phyloP scores from a whole-genome alignment of 2,329 filamentous ascomycete species.

The Colletotrichum navitas region DNA sequence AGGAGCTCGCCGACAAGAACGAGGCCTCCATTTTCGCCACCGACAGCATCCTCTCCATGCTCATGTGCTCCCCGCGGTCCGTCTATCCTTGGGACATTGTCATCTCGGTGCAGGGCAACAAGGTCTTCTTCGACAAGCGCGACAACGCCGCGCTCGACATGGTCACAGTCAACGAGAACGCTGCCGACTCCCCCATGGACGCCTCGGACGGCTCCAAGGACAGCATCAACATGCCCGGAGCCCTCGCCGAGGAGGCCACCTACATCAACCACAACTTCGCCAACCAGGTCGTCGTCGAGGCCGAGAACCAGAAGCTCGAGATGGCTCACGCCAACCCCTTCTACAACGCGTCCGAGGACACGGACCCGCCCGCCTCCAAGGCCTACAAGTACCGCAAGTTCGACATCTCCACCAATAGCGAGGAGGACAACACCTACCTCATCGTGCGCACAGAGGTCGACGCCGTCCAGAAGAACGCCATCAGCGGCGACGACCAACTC shows the following conservation, averaged over 20 bases:
- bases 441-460: conserved; percentile 96
- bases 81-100: conserved; percentile 99
- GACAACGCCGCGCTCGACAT: conserved; percentile 95
- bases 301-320: conserved; percentile 79
- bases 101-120: conserved; percentile 91
- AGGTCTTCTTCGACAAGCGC: conserved; percentile 99
- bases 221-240: conserved; percentile 90
- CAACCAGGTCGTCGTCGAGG: conserved; percentile 93
- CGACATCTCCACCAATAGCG: conserved; percentile 93
- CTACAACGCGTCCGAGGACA: conserved; percentile 94
- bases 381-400: conserved; percentile 99
- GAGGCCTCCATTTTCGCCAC: conserved; percentile 98
- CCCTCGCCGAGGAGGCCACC: conserved; percentile 95
- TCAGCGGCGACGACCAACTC: conserved; percentile 91
- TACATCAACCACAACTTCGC: conserved; percentile 99
- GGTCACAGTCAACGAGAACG: conserved; percentile 99
- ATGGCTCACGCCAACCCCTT: conserved; percentile 95
- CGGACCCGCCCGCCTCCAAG: conserved; percentile 93
- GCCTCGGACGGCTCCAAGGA: conserved; percentile 94
- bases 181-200: conserved; percentile 92
- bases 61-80: conserved; percentile 97
- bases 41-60: conserved; percentile 97
- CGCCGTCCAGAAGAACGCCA: conserved; percentile 94
- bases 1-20: conserved; percentile 95
- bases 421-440: conserved; percentile 87